Evolutionary conservation across 345 rosid genomes (phyloP), one percentile per base, ranked within the genome.

Genomic region (Chamaenerion angustifolium): DNA sequence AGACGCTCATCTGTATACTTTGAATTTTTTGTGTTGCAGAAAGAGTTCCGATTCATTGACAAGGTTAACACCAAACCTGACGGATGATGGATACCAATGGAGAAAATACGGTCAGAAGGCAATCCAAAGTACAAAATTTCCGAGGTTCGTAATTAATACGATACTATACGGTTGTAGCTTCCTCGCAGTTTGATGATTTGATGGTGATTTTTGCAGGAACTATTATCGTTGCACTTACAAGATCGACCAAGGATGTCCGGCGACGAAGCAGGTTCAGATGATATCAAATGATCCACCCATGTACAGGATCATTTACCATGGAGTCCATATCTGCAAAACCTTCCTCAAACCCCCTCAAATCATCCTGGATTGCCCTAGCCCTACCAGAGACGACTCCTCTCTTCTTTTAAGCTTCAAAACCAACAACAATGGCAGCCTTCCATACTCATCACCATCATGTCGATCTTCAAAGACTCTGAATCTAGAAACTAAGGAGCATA

Each of bases 31-130:
- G 8, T 47, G 14, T 27, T 53, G 64, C 64, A 54, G 79, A 54
- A 66, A 65, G 68, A 50, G 53, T 19, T 49, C 54, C 3, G 35
- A 68, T 12, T 42, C 70, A 8, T 42, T 44, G 70, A 45, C 25
- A 0, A 62, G n/a, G 16, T 8, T 64, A 45, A 40, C 68, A 10
- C 3, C 60, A 11, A 48, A 25, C 12, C 64, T 69, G 49, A 58
- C 56, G 12, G 75, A 72, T 46, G 85, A 79, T 46, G 81, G 73
- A 12, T 55, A 49, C 56, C 69, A 59, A 5, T 79, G 85, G 85
- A 68, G 85, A 49, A 79, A 79, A 60, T 79, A 79, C 45, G 85
- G 81, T 1, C 77, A 79, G 66, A 79, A 75, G 48, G 49, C 63
- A 12, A 79, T 79, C 65, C 76, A 57, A 42, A 59, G 64, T 46